phyloP scores from a whole-genome alignment of 495 filamentous ascomycete genomes.

The Clavariopsis aquatica region DNA sequence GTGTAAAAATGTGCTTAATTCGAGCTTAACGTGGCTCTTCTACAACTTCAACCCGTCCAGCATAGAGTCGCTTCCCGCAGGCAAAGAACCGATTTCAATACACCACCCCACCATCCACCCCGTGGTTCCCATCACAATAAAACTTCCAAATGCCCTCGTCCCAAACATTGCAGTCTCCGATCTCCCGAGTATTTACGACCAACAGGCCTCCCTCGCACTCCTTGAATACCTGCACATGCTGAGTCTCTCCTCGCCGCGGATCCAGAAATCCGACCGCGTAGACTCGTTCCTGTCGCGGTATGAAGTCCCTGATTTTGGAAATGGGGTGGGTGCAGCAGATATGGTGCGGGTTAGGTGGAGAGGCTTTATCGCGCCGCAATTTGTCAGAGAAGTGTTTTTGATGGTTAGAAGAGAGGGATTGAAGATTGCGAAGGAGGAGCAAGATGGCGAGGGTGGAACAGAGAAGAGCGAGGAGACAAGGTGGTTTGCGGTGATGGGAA shows the following conservation, averaged over 20 bases:
- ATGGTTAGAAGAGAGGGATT: conserved; percentile 29
- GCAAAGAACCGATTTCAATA: conserved; percentile 24
- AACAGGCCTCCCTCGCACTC: conserved; percentile 42
- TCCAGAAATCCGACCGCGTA: conserved; percentile 65
- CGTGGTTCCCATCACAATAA: conserved; percentile 7
- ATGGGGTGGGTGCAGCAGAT: conserved; percentile 1
- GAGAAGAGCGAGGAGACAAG: conserved; percentile 20
- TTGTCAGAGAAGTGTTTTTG: conserved; percentile 39
- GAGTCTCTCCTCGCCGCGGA: conserved; percentile 69
- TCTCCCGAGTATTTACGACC: conserved; percentile 20
- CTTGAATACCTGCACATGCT: conserved; percentile 86
- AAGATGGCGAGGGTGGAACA: conserved; percentile 27
- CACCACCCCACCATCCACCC: conserved; percentile 22
- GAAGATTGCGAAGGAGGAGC: conserved; percentile 15
- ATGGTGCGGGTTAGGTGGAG: conserved; percentile 42
- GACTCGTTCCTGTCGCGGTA: conserved; percentile 86
- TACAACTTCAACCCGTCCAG: conserved; percentile 55
- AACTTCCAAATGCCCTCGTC: background rate
- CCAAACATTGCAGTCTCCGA: conserved; percentile 12
- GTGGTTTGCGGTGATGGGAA: conserved; percentile 43
- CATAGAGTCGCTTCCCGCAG: conserved; percentile 10
- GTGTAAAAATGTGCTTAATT: conserved; percentile 75
- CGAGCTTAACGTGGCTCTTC: conserved; percentile 79
- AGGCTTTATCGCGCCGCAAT: conserved; percentile 41
- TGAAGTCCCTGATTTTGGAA: conserved; percentile 54